A percentile compares a stretch with the other conserved stretches of the same genome.
phyloP scores from a whole-genome alignment of 768 basidiomycete species.

The Pulveroboletus sp. region DNA sequence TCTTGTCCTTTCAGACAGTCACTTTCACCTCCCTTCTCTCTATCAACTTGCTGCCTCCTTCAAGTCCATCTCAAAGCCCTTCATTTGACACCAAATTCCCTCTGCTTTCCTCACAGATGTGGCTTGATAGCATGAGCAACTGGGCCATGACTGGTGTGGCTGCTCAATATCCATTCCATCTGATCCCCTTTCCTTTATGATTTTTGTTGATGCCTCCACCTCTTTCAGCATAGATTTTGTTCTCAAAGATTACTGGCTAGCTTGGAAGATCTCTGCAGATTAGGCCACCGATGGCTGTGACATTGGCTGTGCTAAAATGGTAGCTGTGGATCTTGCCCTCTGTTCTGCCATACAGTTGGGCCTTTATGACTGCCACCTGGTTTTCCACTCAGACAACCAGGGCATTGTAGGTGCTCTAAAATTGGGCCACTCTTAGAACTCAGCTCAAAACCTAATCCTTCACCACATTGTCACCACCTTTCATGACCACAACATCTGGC shows the following conservation, averaged over 20 bases:
- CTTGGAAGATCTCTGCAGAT: too few relatives aligned
- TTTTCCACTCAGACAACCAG: slow-evolving; percentile 41
- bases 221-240: background rate
- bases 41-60: too few relatives aligned
- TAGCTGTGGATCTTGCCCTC: too few relatives aligned
- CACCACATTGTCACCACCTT: background rate
- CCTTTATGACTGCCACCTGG: too few relatives aligned
- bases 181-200: rapidly evolving
- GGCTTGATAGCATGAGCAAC: background rate
- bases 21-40: too few relatives aligned
- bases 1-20: too few relatives aligned
- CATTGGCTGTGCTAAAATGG: too few relatives aligned
- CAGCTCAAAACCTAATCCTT: slow-evolving; percentile 1
- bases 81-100: background rate
- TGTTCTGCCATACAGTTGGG: slow-evolving; percentile 6
- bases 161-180: background rate
- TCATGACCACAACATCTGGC: background rate
- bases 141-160: background rate
- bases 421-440: background rate
- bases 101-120: rapidly evolving
- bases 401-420: slow-evolving; percentile 33
- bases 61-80: background rate
- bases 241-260: too few relatives aligned
- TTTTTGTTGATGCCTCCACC: background rate
- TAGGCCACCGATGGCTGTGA: too few relatives aligned